Evolutionary conservation across 257 asterid species (phyloP), one percentile per base, ranked within the genome.

Genomic region (Nicotiana undulata): DNA sequence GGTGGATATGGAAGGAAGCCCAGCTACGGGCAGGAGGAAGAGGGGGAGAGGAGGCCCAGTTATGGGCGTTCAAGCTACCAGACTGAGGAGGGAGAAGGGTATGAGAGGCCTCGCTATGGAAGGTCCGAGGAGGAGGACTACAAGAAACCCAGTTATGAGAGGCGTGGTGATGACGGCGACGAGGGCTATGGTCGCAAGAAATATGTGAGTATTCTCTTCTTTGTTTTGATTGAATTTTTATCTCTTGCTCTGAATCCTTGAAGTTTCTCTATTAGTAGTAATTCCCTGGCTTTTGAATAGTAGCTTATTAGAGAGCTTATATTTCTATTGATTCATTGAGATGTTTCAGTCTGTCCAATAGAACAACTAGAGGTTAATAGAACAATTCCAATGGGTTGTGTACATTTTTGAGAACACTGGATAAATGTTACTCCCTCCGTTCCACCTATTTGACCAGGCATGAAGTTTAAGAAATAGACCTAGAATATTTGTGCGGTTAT

Each of bases 121-220:
- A 75, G 80, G 72, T 64, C 83, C 9, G 86, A 83, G 34, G 95
- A 89, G 80, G 92, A 88, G 82, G 91, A 86, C 51, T 89, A 90
- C 75, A 68, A 70, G 83, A 88, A 83, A 83, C 90, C 92, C 10
- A 85, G 86, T 77, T 89, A 90, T 37, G 90, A 82, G 81, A 89
- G 90, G 88, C 88, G 81, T 76, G 88, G 80, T n/a, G 91, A 85
- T 6, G 87, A 88, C 0, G 86, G 83, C 5, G 86, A 82, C 40
- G 84, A 68, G 26, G 84, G 90, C 85, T 80, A 90, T 85, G 92
- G 94, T 67, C 96, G 92, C 85, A 89, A 90, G 89, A 91, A 90
- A 91, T 89, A 91, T 64, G 98, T 94, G 31, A 88, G 97, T 44
- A 16, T 12, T 15, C 55, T 1, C 49, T 51, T 65, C 1, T 58